phyloP scores from a whole-genome alignment of 169 alveolate genomes.

The Babesia divergens region DNA sequence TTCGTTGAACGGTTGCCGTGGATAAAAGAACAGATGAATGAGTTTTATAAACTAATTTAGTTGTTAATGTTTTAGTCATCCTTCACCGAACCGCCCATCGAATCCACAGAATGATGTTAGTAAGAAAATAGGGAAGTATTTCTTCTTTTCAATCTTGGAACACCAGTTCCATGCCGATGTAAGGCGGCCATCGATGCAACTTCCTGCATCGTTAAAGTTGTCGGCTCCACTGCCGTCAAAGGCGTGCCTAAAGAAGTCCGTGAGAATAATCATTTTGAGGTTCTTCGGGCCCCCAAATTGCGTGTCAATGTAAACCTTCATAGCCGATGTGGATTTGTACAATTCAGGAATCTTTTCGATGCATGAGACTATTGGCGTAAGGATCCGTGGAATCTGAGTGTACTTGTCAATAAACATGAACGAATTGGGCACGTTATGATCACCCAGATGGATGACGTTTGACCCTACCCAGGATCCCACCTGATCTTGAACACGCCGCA shows the following conservation, averaged over 20 bases:
- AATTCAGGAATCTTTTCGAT: constrained; percentile 84
- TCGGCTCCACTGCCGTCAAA: constrained; percentile 94
- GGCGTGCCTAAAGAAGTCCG: constrained; percentile 91
- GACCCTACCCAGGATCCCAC: constrained; percentile 91
- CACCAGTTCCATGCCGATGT: constrained; percentile 95
- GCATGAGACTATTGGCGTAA: constrained; percentile 86
- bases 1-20: constrained; percentile 37
- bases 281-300: constrained; percentile 83
- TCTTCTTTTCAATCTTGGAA: constrained; percentile 85
- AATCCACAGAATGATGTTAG: constrained; percentile 90
- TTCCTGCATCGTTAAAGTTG: constrained; percentile 92
- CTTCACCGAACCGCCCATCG: constrained; percentile 80
- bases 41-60: constrained; percentile 48
- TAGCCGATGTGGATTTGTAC: constrained; percentile 72
- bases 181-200: constrained; percentile 92
- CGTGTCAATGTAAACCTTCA: constrained; percentile 76
- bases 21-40: constrained; percentile 33
- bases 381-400: constrained; percentile 88
- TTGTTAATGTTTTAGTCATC: background rate
- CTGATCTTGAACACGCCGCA: constrained; percentile 78
- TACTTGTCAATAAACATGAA: constrained; percentile 90
- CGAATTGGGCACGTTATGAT: constrained; percentile 90
- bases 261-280: constrained; percentile 79
- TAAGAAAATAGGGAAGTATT: constrained; percentile 86
- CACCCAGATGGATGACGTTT: constrained; percentile 88